Evolutionary conservation across 306 rosid genomes (phyloP), one percentile per base, ranked within the genome.

Genomic region (Cicer arietinum): DNA sequence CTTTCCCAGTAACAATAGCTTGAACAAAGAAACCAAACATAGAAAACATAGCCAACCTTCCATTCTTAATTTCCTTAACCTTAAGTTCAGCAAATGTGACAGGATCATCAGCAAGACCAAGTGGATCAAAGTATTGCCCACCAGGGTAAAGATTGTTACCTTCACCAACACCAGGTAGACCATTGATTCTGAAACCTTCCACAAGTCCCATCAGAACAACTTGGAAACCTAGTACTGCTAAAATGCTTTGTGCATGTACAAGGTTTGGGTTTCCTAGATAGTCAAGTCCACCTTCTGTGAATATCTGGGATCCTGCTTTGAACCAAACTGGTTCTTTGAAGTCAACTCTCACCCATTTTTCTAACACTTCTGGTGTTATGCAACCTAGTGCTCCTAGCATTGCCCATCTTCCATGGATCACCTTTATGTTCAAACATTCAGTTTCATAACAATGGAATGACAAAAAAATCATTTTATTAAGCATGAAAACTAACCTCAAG

Each of bases 11-110:
- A 63, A 93, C 93, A 76, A 93, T 93, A 81, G 98, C 98, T 74
- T 93, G 98, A 50, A 93, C 98, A 79, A 91, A 93, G 92, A 93
- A 93, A 10, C 97, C 97, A 69, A 93, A 93, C 98, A 89, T 93
- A 12, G 98, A 86, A 82, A 93, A 93, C 98, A 93, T 93, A 47
- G 98, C 98, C 37, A 91, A 77, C 60, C 97, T 75, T 14, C 97
- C 94, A 43, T 91, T 93, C 89, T 93, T 93, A 64, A 93, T 86
- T 67, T 93, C 98, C 87, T 93, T 93, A 5, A 91, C 96, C 81
- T 93, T 93, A 8, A 93, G 97, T 81, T 91, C 98, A 13, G 96
- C 91, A 25, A 93, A 93, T 11, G 93, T 66, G 68, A 39, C 88
- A 0, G 98, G 98, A 81, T 93, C 98, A 46, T 93, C 94, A 2